Base-by-base conservation (phyloP, 2,329 filamentous ascomycete species). In the Cyphellophora europaea region DNA sequence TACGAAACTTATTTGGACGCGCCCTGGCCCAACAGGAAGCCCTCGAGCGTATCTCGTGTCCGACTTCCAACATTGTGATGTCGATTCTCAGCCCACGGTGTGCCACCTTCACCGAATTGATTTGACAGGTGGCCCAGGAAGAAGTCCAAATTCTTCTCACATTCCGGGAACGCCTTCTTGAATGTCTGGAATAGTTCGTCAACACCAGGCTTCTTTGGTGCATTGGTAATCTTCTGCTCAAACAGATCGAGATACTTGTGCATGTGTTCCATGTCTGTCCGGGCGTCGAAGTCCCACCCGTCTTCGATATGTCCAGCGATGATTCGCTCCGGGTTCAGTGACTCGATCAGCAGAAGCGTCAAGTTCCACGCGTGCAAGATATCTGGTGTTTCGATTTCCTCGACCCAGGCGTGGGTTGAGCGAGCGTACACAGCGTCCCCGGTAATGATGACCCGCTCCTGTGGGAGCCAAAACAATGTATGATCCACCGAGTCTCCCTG, bases 401-500 rank as follows among this genome's bases (percentile, higher is more conserved):
- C 53, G n/a, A 51, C 52, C 49, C 50, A 57, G 18, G 48, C 52
- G 42, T 57, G 53, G n/a, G 47, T 52, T 30, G 49, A 54, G n/a
- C 53, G 19, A 5, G 49, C 52, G 38, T 54, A 55, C 2, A 56
- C 45, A 3, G 46, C 36, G 39, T 56, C 52, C 2, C 54, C 54
- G 17, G 44, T 48, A 16, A 57, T 37, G n/a, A 55, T 28, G 3
- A 48, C 49, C 25, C 36, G 42, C 37, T 54, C 51, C 0, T 13
- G 31, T 3, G 49, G 52, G 17, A 57, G 35, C 54, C 53, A 54
- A 19, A 56, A 56, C 21, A 56, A 34, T 12, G 45, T 49, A 37
- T 53, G 50, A 35, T 53, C 50, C 2, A 57, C 47, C 5, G 44
- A 48, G 30, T 56, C 52, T 2, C 55, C 55, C 35, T 57, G 53